phyloP scores from a whole-genome alignment of 192 early-diverging fungal genomes.

The Spizellomyces sp. region DNA sequence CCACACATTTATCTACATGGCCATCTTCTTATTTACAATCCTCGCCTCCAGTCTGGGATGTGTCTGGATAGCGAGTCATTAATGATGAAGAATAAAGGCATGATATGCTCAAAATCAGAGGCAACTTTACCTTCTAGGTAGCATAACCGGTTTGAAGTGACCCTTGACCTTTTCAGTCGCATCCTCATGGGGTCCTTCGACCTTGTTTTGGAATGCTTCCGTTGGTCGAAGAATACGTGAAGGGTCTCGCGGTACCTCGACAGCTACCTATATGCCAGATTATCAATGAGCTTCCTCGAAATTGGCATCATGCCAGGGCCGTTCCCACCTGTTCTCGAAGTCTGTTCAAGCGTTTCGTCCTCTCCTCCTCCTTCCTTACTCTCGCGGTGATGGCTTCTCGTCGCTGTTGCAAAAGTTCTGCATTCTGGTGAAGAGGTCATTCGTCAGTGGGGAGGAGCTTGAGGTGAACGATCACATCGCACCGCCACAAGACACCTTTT shows the following conservation, averaged over 20 bases:
- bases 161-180: not conserved
- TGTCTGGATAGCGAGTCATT: no score
- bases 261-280: not conserved
- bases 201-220: constrained; percentile 6
- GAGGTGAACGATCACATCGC: not conserved
- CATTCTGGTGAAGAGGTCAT: constrained; percentile 2
- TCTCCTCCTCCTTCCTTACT: constrained; percentile 4
- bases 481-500: not conserved
- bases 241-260: constrained; percentile 13
- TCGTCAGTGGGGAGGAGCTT: not conserved
- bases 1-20: no score
- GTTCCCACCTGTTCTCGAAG: constrained; percentile 1
- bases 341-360: not conserved
- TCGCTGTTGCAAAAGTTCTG: not conserved
- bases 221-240: constrained; percentile 14
- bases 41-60: no score
- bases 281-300: not conserved
- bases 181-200: not conserved
- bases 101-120: no score
- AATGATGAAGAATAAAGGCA: no score
- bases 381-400: not conserved
- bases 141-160: not conserved
- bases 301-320: no score
- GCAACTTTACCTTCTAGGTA: constrained; percentile 10
- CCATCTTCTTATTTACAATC: no score